Evolutionary conservation across 345 rosid species (phyloP).

Genomic region (Salix koriyanagi): DNA sequence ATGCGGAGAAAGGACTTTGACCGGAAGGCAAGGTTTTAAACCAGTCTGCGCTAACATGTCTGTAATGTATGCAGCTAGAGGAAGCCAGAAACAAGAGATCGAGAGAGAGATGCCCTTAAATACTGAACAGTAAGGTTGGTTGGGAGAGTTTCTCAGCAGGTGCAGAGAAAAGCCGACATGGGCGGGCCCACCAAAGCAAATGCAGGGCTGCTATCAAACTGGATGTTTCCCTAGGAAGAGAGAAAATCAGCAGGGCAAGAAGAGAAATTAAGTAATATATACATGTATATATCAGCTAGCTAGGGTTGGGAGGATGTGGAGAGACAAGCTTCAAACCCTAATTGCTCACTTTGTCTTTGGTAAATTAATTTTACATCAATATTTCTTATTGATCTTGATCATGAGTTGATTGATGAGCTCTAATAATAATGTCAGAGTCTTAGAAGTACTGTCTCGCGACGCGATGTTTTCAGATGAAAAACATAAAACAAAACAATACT

Average conservation of each 20-base stretch:
- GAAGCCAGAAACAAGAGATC: background rate
- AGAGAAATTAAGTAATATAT: constrained; percentile 2
- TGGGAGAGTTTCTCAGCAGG: constrained; percentile 5
- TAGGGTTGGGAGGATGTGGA: constrained; percentile 14
- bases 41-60: background rate
- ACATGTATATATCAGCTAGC: background rate
- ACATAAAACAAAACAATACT: no score
- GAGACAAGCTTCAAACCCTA: constrained; percentile 50
- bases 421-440: background rate
- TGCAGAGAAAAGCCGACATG: constrained; percentile 60
- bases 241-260: constrained; percentile 2
- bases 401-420: background rate
- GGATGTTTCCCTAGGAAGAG: constrained; percentile 46
- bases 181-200: constrained; percentile 72
- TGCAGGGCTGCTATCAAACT: constrained; percentile 56
- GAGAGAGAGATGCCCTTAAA: background rate
- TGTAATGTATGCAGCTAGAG: background rate
- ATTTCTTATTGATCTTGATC: background rate
- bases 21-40: background rate
- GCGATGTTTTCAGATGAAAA: no score
- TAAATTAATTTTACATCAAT: background rate
- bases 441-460: no score
- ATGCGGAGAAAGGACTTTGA: background rate
- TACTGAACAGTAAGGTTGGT: constrained; percentile 12
- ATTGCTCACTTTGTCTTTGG: constrained; percentile 42